Conservation (phyloP, 495 filamentous ascomycete genomes). For the Cercophora sp. region DNA sequence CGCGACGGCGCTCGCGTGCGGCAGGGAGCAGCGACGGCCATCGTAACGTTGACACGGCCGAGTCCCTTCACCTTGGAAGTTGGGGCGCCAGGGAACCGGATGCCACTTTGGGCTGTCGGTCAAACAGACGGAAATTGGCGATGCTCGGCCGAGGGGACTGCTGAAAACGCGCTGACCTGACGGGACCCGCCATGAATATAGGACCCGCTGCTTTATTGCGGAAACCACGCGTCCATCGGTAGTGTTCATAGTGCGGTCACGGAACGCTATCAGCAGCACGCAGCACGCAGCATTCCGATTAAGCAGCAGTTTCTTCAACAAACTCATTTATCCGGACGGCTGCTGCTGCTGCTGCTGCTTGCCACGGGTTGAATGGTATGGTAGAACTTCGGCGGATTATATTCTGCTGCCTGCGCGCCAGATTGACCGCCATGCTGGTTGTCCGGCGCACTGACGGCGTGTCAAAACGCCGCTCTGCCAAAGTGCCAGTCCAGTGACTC, state of each 20-base stretch:
- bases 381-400: slow-evolving; percentile 4
- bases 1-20: no score
- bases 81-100: slow-evolving; percentile 2
- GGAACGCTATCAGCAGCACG: no score
- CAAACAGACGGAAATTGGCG: slow-evolving; percentile 12
- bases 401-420: background rate
- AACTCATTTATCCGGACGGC: slow-evolving; percentile 6
- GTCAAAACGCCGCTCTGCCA: no score
- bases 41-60: background rate
- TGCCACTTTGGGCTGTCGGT: slow-evolving; percentile 4
- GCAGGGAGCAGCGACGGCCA: no score
- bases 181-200: no score
- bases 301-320: no score
- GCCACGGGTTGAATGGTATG: background rate
- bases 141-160: slow-evolving; percentile 5
- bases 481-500: no score
- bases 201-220: background rate
- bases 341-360: no score
- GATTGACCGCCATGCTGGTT: background rate
- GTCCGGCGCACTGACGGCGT: slow-evolving; percentile 8
- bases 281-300: no score
- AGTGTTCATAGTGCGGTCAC: no score
- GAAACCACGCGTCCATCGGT: no score
- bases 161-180: no score
- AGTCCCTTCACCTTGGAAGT: slow-evolving; percentile 6